Percentiles rank a stretch among this genome's conserved stretches.
phyloP scores from a whole-genome alignment of 2,329 filamentous ascomycete genomes.

The Aspergillus eucalypticola region DNA sequence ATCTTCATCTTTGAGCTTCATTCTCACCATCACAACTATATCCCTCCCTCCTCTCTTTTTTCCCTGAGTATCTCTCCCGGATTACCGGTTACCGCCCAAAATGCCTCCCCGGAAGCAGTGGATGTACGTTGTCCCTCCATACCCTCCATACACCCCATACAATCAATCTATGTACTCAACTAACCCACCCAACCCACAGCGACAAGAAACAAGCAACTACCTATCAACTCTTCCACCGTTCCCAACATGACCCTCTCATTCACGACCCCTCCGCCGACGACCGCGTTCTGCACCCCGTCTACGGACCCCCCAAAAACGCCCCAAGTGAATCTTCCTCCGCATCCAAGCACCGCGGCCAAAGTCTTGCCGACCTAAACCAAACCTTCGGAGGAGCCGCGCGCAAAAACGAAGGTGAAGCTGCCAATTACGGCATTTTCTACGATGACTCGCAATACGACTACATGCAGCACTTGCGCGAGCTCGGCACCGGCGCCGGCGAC shows the following conservation, averaged over 20 bases:
- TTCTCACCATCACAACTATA: slow-evolving; percentile 1
- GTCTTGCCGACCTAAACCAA: slow-evolving; percentile 73
- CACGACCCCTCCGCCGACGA: slow-evolving; percentile 86
- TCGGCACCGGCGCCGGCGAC: slow-evolving; percentile 69
- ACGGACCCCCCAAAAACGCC: slow-evolving; percentile 36
- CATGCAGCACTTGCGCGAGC: slow-evolving; percentile 96
- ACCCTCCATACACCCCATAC: not conserved
- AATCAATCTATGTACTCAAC: not conserved
- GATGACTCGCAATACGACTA: slow-evolving; percentile 98
- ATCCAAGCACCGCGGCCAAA: slow-evolving; percentile 51
- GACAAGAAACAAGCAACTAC: slow-evolving; percentile 92
- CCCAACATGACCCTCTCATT: slow-evolving; percentile 95
- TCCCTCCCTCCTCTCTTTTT: not conserved
- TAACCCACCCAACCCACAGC: slow-evolving; percentile 42
- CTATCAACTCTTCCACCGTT: slow-evolving; percentile 91
- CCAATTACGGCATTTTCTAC: slow-evolving; percentile 88
- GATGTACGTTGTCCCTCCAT: slow-evolving; percentile 57
- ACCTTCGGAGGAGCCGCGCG: slow-evolving; percentile 69
- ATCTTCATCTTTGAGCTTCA: not conserved
- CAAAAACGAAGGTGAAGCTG: slow-evolving; percentile 92
- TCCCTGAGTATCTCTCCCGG: not conserved
- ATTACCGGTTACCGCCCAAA: slow-evolving; percentile 37
- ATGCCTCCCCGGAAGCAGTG: slow-evolving; percentile 75
- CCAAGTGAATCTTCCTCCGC: slow-evolving; percentile 28
- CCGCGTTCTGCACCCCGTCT: slow-evolving; percentile 79